A percentile compares a stretch with the other conserved stretches of the same genome.
Conservation (phyloP, 2,329 filamentous ascomycete species). For the Dactylellina drechsleri region DNA sequence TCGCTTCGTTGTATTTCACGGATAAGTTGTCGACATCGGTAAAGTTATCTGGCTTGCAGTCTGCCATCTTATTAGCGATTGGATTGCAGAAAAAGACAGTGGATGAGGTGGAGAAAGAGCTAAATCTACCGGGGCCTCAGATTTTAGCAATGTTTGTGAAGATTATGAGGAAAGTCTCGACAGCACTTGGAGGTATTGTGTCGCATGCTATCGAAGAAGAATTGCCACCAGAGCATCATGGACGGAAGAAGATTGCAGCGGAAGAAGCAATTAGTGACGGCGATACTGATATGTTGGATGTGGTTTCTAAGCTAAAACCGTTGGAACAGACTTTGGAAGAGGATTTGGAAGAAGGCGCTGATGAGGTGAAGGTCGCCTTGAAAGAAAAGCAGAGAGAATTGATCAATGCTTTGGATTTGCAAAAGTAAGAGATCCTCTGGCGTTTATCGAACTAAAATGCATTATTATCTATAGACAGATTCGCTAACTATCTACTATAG, state of each 20-base stretch:
- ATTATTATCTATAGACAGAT: too few species aligned
- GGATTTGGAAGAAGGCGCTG: constrained; percentile 83
- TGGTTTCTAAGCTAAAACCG: constrained; percentile 70
- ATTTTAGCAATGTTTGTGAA: constrained; percentile 97
- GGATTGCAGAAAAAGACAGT: constrained; percentile 91
- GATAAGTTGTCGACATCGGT: constrained; percentile 75
- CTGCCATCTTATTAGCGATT: constrained; percentile 85
- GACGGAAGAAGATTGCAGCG: constrained; percentile 55
- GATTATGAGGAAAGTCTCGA: constrained; percentile 85
- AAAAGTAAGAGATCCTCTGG: constrained; percentile 69
- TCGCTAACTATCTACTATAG: constrained; percentile 60
- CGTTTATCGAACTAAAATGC: constrained; percentile 60
- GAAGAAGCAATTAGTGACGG: constrained; percentile 70
- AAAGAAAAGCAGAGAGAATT: constrained; percentile 84
- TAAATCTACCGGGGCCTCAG: constrained; percentile 78
- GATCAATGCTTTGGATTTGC: constrained; percentile 88
- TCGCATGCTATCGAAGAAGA: constrained; percentile 76
- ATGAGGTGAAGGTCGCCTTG: constrained; percentile 72
- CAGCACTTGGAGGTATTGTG: constrained; percentile 79
- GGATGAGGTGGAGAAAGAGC: constrained; percentile 80
- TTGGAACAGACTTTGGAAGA: constrained; percentile 78
- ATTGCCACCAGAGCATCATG: constrained; percentile 69
- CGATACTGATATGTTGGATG: constrained; percentile 73
- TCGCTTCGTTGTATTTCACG: constrained; percentile 86
- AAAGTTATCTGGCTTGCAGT: constrained; percentile 82